Evolutionary conservation across 768 basidiomycete genomes (phyloP).

Genomic region (Rhizopogon sp.): DNA sequence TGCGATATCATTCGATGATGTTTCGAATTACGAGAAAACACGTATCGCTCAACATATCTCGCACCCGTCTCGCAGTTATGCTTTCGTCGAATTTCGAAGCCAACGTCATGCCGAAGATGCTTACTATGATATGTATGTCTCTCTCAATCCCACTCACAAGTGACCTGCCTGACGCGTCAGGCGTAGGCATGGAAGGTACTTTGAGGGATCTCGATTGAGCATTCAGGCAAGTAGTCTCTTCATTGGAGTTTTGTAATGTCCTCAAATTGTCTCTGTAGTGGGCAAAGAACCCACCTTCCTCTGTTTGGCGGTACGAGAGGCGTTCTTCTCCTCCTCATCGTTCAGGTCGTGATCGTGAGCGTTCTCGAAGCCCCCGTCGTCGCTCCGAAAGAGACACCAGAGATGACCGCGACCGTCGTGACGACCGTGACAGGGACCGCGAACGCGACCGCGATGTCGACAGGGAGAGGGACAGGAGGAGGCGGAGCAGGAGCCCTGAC

Average conservation of each 20-base stretch:
- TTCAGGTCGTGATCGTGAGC: slow-evolving; percentile 35
- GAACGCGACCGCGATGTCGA: slow-evolving; percentile 33
- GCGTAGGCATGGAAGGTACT: slow-evolving; percentile 66
- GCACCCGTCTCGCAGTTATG: slow-evolving; percentile 60
- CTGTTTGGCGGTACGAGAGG: slow-evolving; percentile 76
- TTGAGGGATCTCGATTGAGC: slow-evolving; percentile 70
- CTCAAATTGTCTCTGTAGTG: slow-evolving; percentile 39
- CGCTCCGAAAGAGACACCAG: slow-evolving; percentile 29
- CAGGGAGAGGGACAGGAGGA: slow-evolving; percentile 40
- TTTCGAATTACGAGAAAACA: slow-evolving; percentile 34
- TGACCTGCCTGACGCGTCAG: slow-evolving; percentile 8
- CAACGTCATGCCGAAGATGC: slow-evolving; percentile 78
- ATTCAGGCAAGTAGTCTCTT: slow-evolving; percentile 52
- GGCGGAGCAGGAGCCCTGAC: slow-evolving; percentile 46
- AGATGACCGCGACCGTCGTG: slow-evolving; percentile 31
- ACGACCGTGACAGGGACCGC: slow-evolving; percentile 25
- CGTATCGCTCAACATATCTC: slow-evolving; percentile 56
- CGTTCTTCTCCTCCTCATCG: slow-evolving; percentile 41
- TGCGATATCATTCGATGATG: slow-evolving; percentile 25
- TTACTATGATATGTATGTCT: slow-evolving; percentile 74
- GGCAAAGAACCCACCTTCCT: slow-evolving; percentile 79
- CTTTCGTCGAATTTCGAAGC: slow-evolving; percentile 81
- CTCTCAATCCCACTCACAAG: neutral
- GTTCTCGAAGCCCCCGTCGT: slow-evolving; percentile 53
- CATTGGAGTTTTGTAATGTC: neutral